Evolutionary conservation across 371 early-diverging fungal genomes (phyloP).

Genomic region (Actinomortierella ambigua): DNA sequence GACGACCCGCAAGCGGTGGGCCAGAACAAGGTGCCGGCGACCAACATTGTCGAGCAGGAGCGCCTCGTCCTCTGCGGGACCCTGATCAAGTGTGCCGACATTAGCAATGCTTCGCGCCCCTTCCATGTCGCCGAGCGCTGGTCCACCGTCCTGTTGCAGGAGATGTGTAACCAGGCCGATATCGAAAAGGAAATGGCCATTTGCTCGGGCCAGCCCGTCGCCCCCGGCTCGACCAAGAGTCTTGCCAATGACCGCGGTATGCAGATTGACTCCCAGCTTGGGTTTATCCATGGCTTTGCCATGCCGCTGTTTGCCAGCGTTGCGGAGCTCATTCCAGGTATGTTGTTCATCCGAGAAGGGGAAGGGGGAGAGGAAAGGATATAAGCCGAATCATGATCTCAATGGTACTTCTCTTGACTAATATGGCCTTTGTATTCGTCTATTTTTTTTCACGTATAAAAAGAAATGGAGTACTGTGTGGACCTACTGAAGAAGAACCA

Average conservation of each 20-base stretch:
- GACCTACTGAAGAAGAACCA: constrained; percentile 39
- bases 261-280: constrained; percentile 68
- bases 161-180: constrained; percentile 69
- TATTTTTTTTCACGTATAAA: neutral
- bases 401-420: too few species aligned
- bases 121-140: constrained; percentile 59
- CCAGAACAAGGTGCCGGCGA: constrained; percentile 6
- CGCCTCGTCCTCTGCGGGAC: constrained; percentile 63
- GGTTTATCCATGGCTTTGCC: constrained; percentile 72
- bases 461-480: constrained; percentile 46
- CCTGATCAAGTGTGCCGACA: constrained; percentile 85
- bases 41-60: constrained; percentile 51
- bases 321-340: constrained; percentile 56
- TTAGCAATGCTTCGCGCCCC: constrained; percentile 73
- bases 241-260: constrained; percentile 46
- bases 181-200: constrained; percentile 64
- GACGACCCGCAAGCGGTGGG: neutral
- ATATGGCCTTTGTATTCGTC: neutral
- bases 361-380: too few species aligned
- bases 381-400: too few species aligned
- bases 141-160: constrained; percentile 62
- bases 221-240: constrained; percentile 50
- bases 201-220: constrained; percentile 57
- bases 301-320: constrained; percentile 69
- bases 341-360: too few species aligned